phyloP scores from a whole-genome alignment of 768 basidiomycete species.

The Boletus barrowsii region DNA sequence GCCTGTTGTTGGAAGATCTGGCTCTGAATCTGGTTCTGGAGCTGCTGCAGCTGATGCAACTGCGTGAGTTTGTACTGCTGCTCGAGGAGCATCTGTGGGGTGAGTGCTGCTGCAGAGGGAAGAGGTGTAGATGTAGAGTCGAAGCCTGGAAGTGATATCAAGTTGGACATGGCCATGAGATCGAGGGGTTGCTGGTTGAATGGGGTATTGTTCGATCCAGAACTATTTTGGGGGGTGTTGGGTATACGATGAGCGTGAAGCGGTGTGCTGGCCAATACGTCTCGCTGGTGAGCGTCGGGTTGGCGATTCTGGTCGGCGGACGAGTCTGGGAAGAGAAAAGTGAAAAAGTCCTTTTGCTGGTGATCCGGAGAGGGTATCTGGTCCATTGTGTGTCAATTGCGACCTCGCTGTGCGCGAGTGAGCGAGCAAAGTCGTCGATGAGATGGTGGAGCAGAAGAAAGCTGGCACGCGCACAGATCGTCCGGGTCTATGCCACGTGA shows the following conservation, averaged over 20 bases:
- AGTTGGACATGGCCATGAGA: slow-evolving; percentile 40
- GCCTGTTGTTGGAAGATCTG: slow-evolving; percentile 92
- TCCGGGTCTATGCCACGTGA: background rate
- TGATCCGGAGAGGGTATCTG: slow-evolving; percentile 26
- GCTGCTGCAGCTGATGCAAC: slow-evolving; percentile 72
- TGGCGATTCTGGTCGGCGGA: slow-evolving; percentile 23
- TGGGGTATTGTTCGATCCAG: slow-evolving; percentile 8
- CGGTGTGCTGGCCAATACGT: slow-evolving; percentile 1
- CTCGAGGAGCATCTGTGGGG: slow-evolving; percentile 57
- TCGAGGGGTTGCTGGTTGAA: slow-evolving; percentile 43
- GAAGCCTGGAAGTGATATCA: slow-evolving; percentile 50
- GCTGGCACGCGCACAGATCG: slow-evolving; percentile 4
- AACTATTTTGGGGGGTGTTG: background rate
- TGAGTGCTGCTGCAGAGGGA: slow-evolving; percentile 25
- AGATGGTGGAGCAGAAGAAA: slow-evolving; percentile 6
- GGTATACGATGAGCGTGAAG: slow-evolving; percentile 13
- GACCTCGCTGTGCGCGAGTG: background rate
- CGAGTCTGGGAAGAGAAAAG: slow-evolving; percentile 34
- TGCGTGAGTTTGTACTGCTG: slow-evolving; percentile 79
- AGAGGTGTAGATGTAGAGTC: slow-evolving; percentile 23
- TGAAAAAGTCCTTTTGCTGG: slow-evolving; percentile 36
- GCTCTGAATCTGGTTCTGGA: slow-evolving; percentile 82
- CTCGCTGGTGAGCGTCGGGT: slow-evolving; percentile 22
- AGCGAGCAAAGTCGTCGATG: background rate
- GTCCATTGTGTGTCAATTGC: slow-evolving; percentile 11